phyloP scores from a whole-genome alignment of 139 green algal genomes.

The Pedinophyceae sp. region DNA sequence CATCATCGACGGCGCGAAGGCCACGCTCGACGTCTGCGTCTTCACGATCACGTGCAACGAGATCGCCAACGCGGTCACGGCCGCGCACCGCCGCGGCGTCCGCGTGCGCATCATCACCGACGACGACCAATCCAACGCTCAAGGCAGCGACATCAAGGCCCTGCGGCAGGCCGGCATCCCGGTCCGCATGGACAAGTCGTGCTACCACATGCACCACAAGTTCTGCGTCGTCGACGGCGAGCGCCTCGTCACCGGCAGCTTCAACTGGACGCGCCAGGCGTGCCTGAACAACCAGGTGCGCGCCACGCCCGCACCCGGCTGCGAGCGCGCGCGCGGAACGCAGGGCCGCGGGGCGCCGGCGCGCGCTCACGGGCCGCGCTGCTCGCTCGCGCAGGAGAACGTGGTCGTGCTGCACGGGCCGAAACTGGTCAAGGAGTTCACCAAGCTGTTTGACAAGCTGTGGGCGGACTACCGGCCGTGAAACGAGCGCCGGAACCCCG shows the following conservation, averaged over 20 bases:
- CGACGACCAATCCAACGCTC: constrained; percentile 22
- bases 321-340: too few species aligned
- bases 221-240: constrained; percentile 28
- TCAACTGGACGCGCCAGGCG: constrained; percentile 37
- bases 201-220: constrained; percentile 43
- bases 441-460: constrained; percentile 18
- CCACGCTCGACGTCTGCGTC: constrained; percentile 29
- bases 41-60: constrained; percentile 49
- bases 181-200: constrained; percentile 8
- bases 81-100: constrained; percentile 23
- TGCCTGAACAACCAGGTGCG: constrained; percentile 19
- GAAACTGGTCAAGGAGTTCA: constrained; percentile 7
- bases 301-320: too few species aligned
- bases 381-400: too few species aligned
- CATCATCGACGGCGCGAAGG: constrained; percentile 13
- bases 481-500: not conserved
- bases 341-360: too few species aligned
- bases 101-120: constrained; percentile 38
- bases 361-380: too few species aligned
- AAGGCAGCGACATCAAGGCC: constrained; percentile 21
- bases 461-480: constrained; percentile 11
- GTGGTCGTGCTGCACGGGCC: constrained; percentile 17
- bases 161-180: constrained; percentile 13
- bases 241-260: constrained; percentile 28
- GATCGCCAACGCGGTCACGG: constrained; percentile 26